Base-by-base conservation (phyloP, 192 early-diverging fungal genomes). In the Obelidium mucronatum region DNA sequence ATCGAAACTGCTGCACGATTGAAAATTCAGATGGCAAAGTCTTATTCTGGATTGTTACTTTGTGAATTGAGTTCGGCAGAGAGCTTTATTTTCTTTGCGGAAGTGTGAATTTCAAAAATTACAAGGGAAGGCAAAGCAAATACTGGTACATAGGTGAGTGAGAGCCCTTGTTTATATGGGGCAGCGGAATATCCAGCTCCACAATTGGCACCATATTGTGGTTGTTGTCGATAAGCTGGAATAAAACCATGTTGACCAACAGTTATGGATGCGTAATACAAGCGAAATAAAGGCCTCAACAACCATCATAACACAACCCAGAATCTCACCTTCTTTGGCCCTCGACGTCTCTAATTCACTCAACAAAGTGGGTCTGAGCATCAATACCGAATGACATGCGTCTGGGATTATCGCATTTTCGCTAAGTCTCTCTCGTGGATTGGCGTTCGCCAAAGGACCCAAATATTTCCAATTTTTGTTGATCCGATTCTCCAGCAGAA, bases 281-380 rank as follows among this genome's bases (percentile, higher is more conserved):
- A 67, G 24, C 62, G 24, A 36, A 63, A 54, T 60, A n/a, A n/a
- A n/a, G n/a, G n/a, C n/a, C n/a, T n/a, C n/a, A n/a, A 61, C n/a
- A 39, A 58, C 28, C 54, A 1, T 30, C 44, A 33, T 75, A 26
- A 3, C 3, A 33, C 24, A 24, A 3, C 15, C 24, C 54, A 19
- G 26, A 13, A 24, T 15, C 28, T 31, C 82, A 86, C 94, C 94
- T 86, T 94, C 95, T 78, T 94, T 95, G 34, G 90, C 86, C 26
- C 87, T 90, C 55, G 94, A 92, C 52, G 90, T 90, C 68, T 96
- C 94, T 65, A 97, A 89, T 37, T 96, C 83, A 76, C 90, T 91
- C 22, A 97, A 87, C 44, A 99, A 82, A 80, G 94, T 93, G 1
- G 96, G 95, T 51, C 95, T 81, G 65, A 97, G 77, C n/a, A 92